A percentile compares a stretch with the other conserved stretches of the same genome.
phyloP scores from a whole-genome alignment of 495 filamentous ascomycete genomes.

The Aspergillus conjunctus region DNA sequence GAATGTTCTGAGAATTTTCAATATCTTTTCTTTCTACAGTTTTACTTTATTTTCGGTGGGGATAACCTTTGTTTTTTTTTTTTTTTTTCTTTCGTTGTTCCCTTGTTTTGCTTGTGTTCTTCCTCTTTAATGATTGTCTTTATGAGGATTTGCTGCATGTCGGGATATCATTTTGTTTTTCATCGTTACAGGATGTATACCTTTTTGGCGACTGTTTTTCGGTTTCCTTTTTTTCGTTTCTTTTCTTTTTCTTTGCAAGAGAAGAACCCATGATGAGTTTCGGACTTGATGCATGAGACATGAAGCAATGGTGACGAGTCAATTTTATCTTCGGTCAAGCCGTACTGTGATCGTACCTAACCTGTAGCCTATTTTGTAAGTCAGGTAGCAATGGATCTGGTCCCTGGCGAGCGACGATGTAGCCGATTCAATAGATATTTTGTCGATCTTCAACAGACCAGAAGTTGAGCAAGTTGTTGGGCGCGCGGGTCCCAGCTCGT shows the following conservation, averaged over 20 bases:
- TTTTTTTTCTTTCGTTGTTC: slow-evolving; percentile 22
- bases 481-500: not conserved
- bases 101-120: slow-evolving; percentile 14
- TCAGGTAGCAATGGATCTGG: too few species aligned
- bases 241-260: slow-evolving; percentile 17
- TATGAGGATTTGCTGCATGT: slow-evolving; percentile 20
- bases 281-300: slow-evolving; percentile 33
- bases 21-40: slow-evolving; percentile 14
- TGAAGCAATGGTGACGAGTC: slow-evolving; percentile 27
- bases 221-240: slow-evolving; percentile 14
- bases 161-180: slow-evolving; percentile 24
- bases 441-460: not conserved
- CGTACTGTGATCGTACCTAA: not conserved
- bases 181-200: slow-evolving; percentile 20
- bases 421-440: not conserved
- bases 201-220: slow-evolving; percentile 12
- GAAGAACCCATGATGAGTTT: slow-evolving; percentile 25
- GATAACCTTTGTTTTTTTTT: slow-evolving; percentile 10
- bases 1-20: slow-evolving; percentile 25
- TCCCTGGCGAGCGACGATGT: too few species aligned
- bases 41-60: slow-evolving; percentile 18
- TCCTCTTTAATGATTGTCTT: slow-evolving; percentile 21
- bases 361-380: too few species aligned
- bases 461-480: not conserved
- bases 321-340: slow-evolving; percentile 9